A percentile compares a stretch with the other conserved stretches of the same genome.
phyloP scores from a whole-genome alignment of 2,329 filamentous ascomycete genomes.

The Sordariomycetes sp. region DNA sequence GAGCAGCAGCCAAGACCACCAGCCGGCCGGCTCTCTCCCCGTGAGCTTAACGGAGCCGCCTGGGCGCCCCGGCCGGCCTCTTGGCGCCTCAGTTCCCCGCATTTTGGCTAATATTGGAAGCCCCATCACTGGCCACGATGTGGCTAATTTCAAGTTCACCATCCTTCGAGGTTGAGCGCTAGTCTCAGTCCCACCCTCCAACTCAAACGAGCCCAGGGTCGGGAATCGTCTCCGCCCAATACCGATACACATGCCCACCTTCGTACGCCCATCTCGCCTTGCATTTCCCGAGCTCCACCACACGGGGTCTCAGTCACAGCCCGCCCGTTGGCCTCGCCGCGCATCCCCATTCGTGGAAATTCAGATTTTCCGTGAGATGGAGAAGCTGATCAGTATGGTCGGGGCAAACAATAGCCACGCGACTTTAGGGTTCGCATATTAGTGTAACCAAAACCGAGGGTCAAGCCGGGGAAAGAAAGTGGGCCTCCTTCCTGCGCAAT shows the following conservation, averaged over 20 bases:
- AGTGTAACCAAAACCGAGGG: no score
- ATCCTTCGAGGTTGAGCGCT: not conserved
- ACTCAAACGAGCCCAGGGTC: not conserved
- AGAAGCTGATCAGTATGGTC: not conserved
- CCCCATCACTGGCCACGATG: not conserved
- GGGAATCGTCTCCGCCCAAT: not conserved
- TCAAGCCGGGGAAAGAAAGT: no score
- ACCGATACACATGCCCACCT: not conserved
- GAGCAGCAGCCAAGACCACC: not conserved
- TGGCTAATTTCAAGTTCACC: not conserved
- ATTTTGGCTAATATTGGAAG: slow-evolving; percentile 8
- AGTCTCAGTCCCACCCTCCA: not conserved
- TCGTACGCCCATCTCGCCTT: not conserved
- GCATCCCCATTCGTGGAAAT: not conserved
- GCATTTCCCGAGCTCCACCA: not conserved
- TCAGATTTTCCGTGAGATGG: not conserved
- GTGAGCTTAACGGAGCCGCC: not conserved
- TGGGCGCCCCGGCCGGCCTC: not conserved
- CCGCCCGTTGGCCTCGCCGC: not conserved
- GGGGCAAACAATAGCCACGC: no score
- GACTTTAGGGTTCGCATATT: no score
- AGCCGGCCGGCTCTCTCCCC: not conserved
- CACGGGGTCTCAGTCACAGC: not conserved
- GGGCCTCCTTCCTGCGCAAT: no score
- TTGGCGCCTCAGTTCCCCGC: slow-evolving; percentile 3